Percentiles rank a stretch among this genome's conserved stretches.
phyloP scores from a whole-genome alignment of 1,139 yeast genomes.

The Schwanniomyces etchellsii region DNA sequence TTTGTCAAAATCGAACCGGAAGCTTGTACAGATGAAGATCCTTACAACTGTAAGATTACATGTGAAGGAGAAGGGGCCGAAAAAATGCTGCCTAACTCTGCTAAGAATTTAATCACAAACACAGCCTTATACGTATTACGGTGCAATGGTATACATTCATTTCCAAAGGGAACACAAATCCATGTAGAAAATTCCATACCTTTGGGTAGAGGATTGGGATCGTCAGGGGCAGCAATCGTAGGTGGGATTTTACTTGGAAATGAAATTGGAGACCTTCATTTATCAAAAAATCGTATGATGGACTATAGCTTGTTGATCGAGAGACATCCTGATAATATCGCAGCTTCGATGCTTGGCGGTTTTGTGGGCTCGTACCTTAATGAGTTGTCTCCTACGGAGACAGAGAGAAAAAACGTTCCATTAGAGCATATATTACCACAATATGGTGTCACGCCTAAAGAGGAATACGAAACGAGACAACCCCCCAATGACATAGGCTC shows the following conservation, averaged over 20 bases:
- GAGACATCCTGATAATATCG: conserved; percentile 96
- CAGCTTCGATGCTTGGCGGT: conserved; percentile 99
- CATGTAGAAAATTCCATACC: conserved; percentile 89
- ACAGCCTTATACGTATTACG: conserved; percentile 88
- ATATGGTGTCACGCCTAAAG: conserved; percentile 59
- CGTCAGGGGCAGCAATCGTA: conserved; percentile 98
- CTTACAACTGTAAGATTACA: conserved; percentile 61
- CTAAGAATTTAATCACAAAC: conserved; percentile 79
- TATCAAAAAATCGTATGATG: conserved; percentile 74
- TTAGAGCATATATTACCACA: conserved; percentile 79
- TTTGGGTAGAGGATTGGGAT: conserved; percentile 92
- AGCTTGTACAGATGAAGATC: conserved; percentile 47
- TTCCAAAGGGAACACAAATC: conserved; percentile 81
- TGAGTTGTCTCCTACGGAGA: conserved; percentile 67
- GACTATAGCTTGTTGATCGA: conserved; percentile 96
- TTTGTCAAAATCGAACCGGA: conserved; percentile 58
- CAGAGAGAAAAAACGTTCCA: conserved; percentile 73
- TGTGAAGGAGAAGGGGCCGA: conserved; percentile 77
- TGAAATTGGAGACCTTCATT: conserved; percentile 68
- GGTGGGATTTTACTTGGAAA: conserved; percentile 94
- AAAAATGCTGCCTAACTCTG: conserved; percentile 71
- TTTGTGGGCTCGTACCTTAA: conserved; percentile 92
- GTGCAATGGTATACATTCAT: conserved; percentile 66
- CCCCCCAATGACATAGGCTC: conserved; percentile 91
- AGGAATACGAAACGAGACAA: conserved; percentile 20